These are phyloP conservation scores for Cryptococcus depauperatus DNA, from an alignment of 1,284 basidiomycete species.

Conservation along the genomic window DNA sequence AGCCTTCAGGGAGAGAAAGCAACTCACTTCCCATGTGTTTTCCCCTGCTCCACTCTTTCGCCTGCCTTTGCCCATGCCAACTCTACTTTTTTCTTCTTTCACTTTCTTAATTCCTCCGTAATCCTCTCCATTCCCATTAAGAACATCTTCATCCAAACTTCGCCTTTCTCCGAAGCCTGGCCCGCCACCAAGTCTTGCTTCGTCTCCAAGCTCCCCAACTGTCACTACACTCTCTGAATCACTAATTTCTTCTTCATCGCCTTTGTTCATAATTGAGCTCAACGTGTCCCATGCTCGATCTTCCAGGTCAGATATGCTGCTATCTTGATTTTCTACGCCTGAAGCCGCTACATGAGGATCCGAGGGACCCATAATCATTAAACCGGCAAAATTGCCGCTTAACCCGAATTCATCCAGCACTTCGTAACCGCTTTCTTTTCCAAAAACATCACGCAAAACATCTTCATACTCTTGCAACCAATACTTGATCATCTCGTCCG, in stretches of 20 bases:
- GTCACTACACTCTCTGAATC: slow-evolving; percentile 82
- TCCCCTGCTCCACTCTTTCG: slow-evolving; percentile 46
- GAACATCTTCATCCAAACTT: slow-evolving; percentile 40
- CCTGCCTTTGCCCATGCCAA: slow-evolving; percentile 9
- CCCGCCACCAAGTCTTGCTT: slow-evolving; percentile 54
- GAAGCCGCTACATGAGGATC: neutral
- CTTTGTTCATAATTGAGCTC: slow-evolving; percentile 35
- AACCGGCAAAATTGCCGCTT: neutral
- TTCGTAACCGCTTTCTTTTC: slow-evolving; percentile 23
- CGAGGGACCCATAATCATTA: neutral
- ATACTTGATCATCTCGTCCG: slow-evolving; percentile 49
- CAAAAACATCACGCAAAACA: slow-evolving; percentile 49
- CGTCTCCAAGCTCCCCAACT: slow-evolving; percentile 75
- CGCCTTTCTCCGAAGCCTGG: slow-evolving; percentile 54
- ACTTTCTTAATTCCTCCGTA: slow-evolving; percentile 56
- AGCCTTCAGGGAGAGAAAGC: slow-evolving; percentile 4
- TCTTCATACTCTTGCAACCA: slow-evolving; percentile 52
- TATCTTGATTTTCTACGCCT: slow-evolving; percentile 11
- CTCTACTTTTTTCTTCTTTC: slow-evolving; percentile 43
- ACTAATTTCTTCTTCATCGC: slow-evolving; percentile 52
- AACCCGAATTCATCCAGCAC: slow-evolving; percentile 20
- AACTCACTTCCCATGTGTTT: slow-evolving; percentile 85
- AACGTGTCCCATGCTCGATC: slow-evolving; percentile 38
- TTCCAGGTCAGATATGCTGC: too few relatives aligned
- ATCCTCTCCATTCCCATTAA: slow-evolving; percentile 42